Evolutionary conservation across 2,329 filamentous ascomycete genomes (phyloP).

Genomic region (Talaromyces sp.): DNA sequence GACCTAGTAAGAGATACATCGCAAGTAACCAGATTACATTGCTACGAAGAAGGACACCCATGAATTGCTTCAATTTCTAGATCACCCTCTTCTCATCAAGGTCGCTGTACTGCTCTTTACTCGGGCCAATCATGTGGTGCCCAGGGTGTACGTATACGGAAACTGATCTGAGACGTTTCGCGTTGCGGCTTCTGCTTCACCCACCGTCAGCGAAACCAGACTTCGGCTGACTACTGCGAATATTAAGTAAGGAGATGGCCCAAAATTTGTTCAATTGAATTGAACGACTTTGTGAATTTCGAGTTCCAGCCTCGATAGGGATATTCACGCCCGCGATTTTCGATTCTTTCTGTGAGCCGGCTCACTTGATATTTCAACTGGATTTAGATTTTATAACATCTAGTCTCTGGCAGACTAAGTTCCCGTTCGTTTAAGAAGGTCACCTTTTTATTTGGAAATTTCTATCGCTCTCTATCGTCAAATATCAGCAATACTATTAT

Average conservation of each 20-base stretch:
- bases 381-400: neutral
- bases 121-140: neutral
- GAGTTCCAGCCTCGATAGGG: neutral
- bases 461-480: neutral
- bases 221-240: neutral
- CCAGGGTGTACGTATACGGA: neutral
- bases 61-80: neutral
- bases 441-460: neutral
- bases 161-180: conserved; percentile 14
- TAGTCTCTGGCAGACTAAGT: neutral
- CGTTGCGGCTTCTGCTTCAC: conserved; percentile 13
- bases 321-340: neutral
- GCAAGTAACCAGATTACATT: neutral
- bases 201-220: neutral
- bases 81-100: neutral
- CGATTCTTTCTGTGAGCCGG: neutral
- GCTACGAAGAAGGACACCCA: neutral
- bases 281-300: neutral
- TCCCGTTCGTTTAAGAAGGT: neutral
- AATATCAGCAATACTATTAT: neutral
- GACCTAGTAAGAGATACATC: neutral
- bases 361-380: neutral
- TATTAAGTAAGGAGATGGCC: neutral
- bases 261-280: neutral
- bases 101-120: neutral